Percentiles rank a stretch among this genome's conserved stretches.
These are phyloP conservation scores for Urostyla sp. DNA, from an alignment of 73 alveolate species.

Conservation along the genomic window DNA sequence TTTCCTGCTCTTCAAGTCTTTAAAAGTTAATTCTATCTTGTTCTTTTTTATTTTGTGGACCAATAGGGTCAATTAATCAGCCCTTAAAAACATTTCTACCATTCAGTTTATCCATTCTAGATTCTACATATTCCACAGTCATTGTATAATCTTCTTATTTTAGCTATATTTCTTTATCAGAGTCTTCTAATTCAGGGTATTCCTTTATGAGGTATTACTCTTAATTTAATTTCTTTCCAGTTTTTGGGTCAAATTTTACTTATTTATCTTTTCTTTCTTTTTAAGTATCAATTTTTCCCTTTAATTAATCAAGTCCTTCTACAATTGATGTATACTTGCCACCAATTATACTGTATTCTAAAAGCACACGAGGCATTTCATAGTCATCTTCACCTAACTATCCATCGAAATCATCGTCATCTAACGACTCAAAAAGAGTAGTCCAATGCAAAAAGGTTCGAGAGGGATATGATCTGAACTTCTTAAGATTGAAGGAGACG, in stretches of 20 bases:
- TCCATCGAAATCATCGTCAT: slow-evolving; percentile 58
- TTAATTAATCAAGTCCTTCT: slow-evolving; percentile 30
- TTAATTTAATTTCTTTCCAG: neutral
- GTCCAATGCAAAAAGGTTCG: slow-evolving; percentile 47
- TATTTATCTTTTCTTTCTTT: neutral
- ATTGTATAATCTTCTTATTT: slow-evolving; percentile 10
- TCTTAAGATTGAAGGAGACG: slow-evolving; percentile 26
- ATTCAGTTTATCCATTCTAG: slow-evolving; percentile 33
- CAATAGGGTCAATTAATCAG: neutral
- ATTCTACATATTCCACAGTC: slow-evolving; percentile 46
- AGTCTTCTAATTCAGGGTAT: neutral
- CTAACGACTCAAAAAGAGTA: slow-evolving; percentile 43
- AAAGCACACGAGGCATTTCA: slow-evolving; percentile 48
- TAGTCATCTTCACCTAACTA: slow-evolving; percentile 56
- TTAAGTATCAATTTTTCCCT: neutral
- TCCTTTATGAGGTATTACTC: neutral
- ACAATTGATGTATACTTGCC: slow-evolving; percentile 45
- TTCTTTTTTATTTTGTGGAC: neutral
- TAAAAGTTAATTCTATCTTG: neutral
- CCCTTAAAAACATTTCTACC: slow-evolving; percentile 28
- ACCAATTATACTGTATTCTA: slow-evolving; percentile 40
- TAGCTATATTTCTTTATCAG: neutral
- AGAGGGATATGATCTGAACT: slow-evolving; percentile 1
- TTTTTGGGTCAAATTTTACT: slow-evolving; percentile 13
- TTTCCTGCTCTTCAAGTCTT: slow-evolving; percentile 1